Evolutionary conservation across 768 basidiomycete species (phyloP).

Genomic region (Naganishia antarctica): DNA sequence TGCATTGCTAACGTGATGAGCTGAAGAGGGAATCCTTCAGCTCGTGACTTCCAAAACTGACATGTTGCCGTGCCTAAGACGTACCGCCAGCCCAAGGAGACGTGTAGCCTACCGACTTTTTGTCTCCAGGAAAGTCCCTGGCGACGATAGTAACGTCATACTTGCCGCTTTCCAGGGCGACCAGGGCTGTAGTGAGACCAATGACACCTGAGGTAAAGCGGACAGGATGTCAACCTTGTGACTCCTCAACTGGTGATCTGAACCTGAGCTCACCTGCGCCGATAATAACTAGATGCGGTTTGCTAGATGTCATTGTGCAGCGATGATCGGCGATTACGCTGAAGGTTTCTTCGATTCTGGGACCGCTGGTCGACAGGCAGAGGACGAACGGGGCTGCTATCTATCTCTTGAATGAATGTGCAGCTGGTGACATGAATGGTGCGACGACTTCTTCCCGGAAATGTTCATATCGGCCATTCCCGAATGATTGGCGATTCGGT

Average conservation of each 20-base stretch:
- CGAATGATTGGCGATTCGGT: neutral
- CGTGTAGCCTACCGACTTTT: constrained; percentile 39
- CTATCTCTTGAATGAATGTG: too few species aligned
- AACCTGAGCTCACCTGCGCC: constrained; percentile 38
- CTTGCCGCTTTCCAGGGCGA: constrained; percentile 35
- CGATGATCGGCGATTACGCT: too few species aligned
- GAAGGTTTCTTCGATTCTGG: too few species aligned
- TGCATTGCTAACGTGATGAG: constrained; percentile 50
- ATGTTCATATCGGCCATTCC: too few species aligned
- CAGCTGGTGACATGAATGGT: too few species aligned
- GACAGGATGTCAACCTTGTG: neutral
- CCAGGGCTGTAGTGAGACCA: constrained; percentile 48
- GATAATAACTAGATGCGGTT: constrained; percentile 38
- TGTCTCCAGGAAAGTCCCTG: constrained; percentile 43
- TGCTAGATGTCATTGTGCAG: neutral
- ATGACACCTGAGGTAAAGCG: constrained; percentile 34
- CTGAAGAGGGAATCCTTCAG: constrained; percentile 31
- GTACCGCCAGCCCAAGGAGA: constrained; percentile 34
- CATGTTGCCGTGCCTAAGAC: neutral
- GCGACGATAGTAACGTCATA: constrained; percentile 44
- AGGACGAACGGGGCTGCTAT: too few species aligned
- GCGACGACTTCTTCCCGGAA: too few species aligned
- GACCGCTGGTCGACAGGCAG: too few species aligned
- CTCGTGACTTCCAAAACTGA: too few species aligned
- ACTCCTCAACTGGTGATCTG: neutral